Evolutionary conservation across 2,329 filamentous ascomycete species (phyloP), one percentile per base, ranked within the genome.

Genomic region (Apiospora aurea): DNA sequence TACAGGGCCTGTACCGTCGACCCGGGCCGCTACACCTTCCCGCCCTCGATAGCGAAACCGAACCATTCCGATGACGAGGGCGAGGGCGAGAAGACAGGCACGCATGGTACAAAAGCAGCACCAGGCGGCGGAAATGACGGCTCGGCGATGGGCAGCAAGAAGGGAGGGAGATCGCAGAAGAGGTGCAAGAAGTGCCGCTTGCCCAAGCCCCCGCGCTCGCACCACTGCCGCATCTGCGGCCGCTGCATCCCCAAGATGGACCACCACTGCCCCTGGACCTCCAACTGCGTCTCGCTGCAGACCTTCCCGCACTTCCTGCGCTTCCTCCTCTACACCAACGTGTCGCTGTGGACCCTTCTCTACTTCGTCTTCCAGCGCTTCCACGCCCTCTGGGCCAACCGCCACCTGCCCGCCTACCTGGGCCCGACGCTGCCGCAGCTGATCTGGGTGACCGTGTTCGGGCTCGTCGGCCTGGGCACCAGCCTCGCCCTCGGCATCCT

Each of bases 211-310:
- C 90, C 92, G 0, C 86, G 94, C 75, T 90, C 93, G 1, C 94
- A 96, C 85, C 94, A 97, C 85, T 97, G 94, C 83, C 91, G 91
- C 74, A 88, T 89, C 76, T 97, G 94, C 83, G 85, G 85, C 75
- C 89, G 91, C 76, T 95, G 93, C 81, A 89, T 95, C 68, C 92
- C 92, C 49, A 92, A 90, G 82, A 95, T 95, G 93, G 93, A 95
- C 83, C 93, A 95, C 82, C 93, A 97, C 83, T 96, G 94, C 79
- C 93, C 94, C 2, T 96, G 94, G 94, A 96, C 93, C 4, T 85
- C 83, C 73, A 96, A 95, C 82, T 97, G 94, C 83, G 93, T 96
- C 70, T 95, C 93, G 16, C 89, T 95, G 81, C 91, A 91, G 73
- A 95, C 93, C 0, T 93, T 95, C 77, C 94, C 94, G 10, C 92